Conservation (phyloP, 2,329 filamentous ascomycete species). For the Monosporascus sp. region DNA sequence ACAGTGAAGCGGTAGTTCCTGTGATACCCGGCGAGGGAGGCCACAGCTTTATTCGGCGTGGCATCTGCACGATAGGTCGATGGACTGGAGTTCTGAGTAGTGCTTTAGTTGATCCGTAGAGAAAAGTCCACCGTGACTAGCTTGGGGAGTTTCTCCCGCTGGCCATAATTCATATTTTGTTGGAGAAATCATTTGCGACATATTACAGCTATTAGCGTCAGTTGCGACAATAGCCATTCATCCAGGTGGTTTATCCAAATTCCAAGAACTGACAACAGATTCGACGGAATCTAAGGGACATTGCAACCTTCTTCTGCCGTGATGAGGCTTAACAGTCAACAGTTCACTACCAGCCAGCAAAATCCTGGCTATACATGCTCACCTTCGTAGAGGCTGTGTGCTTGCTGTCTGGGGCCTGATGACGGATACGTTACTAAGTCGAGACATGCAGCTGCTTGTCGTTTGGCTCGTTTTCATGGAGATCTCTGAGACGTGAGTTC, state of each 20-base stretch:
- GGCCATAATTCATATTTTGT: constrained; percentile 2
- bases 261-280: no score
- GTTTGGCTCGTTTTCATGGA: background rate
- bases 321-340: no score
- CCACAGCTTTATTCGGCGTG: background rate
- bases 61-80: constrained; percentile 3
- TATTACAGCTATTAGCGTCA: background rate
- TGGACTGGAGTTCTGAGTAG: constrained; percentile 1
- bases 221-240: no score
- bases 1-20: constrained; percentile 19
- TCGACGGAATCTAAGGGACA: no score
- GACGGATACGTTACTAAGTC: constrained; percentile 14
- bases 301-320: no score
- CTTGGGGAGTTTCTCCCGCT: constrained; percentile 2
- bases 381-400: no score
- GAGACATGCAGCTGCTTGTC: constrained; percentile 11
- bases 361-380: no score
- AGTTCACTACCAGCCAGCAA: no score
- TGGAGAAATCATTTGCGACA: background rate
- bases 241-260: no score
- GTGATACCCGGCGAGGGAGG: constrained; percentile 15
- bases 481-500: no score
- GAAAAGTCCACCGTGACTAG: constrained; percentile 1
- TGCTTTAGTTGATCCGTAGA: constrained; percentile 8
- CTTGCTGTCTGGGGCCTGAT: background rate